Percentiles rank a stretch among this genome's conserved stretches.
Conservation (phyloP, 1,284 basidiomycete genomes). For the Papiliotrema nemorosa region DNA sequence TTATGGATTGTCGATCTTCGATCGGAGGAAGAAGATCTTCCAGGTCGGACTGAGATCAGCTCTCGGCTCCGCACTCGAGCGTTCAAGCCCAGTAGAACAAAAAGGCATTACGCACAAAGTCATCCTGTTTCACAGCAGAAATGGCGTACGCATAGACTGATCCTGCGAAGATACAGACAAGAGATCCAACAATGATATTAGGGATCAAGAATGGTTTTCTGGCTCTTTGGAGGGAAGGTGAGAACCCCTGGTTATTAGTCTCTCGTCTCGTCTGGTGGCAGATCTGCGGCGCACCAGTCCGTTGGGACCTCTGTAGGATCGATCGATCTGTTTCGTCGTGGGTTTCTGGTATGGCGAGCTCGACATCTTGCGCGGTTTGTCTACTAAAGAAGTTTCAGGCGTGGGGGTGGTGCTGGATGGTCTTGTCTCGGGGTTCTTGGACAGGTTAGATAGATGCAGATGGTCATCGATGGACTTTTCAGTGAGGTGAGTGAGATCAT, state of each 20-base stretch:
- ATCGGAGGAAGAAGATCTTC: slow-evolving; percentile 46
- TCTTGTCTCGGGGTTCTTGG: no score
- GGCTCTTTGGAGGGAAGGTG: slow-evolving; percentile 78
- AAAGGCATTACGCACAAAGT: slow-evolving; percentile 56
- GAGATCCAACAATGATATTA: slow-evolving; percentile 74
- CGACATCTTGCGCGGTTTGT: no score
- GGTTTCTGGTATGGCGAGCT: neutral
- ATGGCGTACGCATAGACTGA: slow-evolving; percentile 91
- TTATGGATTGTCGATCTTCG: slow-evolving; percentile 36
- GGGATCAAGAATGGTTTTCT: slow-evolving; percentile 73
- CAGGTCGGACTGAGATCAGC: slow-evolving; percentile 39
- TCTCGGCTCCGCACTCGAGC: no score
- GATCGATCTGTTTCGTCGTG: neutral
- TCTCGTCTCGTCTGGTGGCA: neutral
- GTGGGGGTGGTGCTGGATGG: neutral
- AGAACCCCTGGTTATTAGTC: slow-evolving; percentile 61
- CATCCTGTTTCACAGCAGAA: slow-evolving; percentile 86
- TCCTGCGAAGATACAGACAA: slow-evolving; percentile 70
- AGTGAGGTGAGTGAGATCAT: no score
- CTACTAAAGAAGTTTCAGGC: no score
- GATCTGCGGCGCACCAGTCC: neutral
- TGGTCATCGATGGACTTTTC: no score
- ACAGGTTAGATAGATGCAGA: no score
- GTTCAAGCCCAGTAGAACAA: no score
- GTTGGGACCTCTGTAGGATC: neutral